These are phyloP conservation scores for Pelargonium australe DNA, from an alignment of 441 rosid genomes.

Conservation along the genomic window DNA sequence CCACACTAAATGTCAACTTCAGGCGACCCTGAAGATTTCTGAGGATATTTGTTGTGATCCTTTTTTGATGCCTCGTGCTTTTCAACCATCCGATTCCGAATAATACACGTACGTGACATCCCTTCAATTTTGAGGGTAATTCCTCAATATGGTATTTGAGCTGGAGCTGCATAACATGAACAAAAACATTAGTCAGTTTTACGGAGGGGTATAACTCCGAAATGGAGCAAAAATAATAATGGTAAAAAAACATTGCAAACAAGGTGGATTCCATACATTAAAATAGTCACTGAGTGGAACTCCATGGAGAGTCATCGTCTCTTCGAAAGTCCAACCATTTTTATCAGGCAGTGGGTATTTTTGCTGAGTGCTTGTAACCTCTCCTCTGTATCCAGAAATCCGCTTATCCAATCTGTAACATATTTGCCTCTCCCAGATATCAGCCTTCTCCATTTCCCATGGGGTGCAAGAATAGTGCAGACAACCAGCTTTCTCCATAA, in stretches of 20 bases:
- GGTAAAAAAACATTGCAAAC: not conserved
- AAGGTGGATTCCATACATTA: slow-evolving; percentile 35
- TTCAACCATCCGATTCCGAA: slow-evolving; percentile 88
- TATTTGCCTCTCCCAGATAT: slow-evolving; percentile 71
- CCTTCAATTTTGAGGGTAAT: slow-evolving; percentile 44
- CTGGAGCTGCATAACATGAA: slow-evolving; percentile 54
- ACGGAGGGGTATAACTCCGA: not conserved
- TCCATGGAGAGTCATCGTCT: slow-evolving; percentile 88
- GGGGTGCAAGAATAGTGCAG: slow-evolving; percentile 74
- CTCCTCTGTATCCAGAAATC: slow-evolving; percentile 73
- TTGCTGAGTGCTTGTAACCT: slow-evolving; percentile 90
- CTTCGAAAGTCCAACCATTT: slow-evolving; percentile 78
- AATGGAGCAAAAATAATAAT: not conserved
- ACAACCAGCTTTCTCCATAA: slow-evolving; percentile 84
- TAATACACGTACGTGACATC: slow-evolving; percentile 49
- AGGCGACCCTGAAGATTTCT: slow-evolving; percentile 58
- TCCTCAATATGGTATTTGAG: slow-evolving; percentile 79
- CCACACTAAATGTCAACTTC: slow-evolving; percentile 48
- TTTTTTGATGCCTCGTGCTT: slow-evolving; percentile 69
- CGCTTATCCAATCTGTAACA: slow-evolving; percentile 68
- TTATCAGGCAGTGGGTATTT: slow-evolving; percentile 53
- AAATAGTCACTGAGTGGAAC: slow-evolving; percentile 85
- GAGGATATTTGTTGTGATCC: slow-evolving; percentile 61
- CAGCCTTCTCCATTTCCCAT: slow-evolving; percentile 85
- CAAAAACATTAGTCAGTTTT: slow-evolving; percentile 10